Evolutionary conservation across 768 basidiomycete genomes (phyloP), one percentile per base, ranked within the genome.

Genomic region (Macrolepiota dolichaula): DNA sequence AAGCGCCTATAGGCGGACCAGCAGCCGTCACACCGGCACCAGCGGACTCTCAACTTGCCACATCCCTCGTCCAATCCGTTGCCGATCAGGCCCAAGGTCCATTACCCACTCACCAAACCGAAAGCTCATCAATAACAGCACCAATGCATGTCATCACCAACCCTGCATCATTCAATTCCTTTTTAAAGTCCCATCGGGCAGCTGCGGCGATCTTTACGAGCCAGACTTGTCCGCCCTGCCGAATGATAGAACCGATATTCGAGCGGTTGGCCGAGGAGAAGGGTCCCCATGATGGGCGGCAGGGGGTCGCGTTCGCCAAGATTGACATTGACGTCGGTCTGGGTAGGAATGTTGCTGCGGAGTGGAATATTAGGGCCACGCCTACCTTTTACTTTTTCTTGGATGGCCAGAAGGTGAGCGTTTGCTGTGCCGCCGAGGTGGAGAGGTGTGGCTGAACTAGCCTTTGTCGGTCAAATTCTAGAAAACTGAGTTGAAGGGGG

Each of bases 351-450:
- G 73, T 96, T 15, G 91, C 88, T 0, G 62, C 72, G 1, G 77
- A 86, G 70, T 90, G 83, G 76, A 78, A 82, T 13, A 84, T 97
- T 1, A 72, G 80, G 15, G 94, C 82, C 17, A 96, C 92, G 1
- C 96, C 95, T 4, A 95, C 93, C 0, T 96, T 98, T 68, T 75
- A 91, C 42, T 95, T 97, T 75, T 98, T 94, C 76, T 72, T 87
- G 62, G 80, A 91, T 62, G 92, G 88, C 1, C 77, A 81, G 54
- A 86, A 90, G 85, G 90, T 89, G 44, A 49, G 74, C 61, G n/a
- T 35, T 42, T 15, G 25, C 5, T 50, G 51, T 47, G 17, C 38
- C 35, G 35, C 50, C 47, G 22, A 19, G n/a, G 36, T 40, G 37
- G 10, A 24, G 15, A 35, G 12, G 36, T 38, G 13, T 42, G 29